Conservation (phyloP, 176 grass and related monocot species). For the Rhynchospora breviuscula region DNA sequence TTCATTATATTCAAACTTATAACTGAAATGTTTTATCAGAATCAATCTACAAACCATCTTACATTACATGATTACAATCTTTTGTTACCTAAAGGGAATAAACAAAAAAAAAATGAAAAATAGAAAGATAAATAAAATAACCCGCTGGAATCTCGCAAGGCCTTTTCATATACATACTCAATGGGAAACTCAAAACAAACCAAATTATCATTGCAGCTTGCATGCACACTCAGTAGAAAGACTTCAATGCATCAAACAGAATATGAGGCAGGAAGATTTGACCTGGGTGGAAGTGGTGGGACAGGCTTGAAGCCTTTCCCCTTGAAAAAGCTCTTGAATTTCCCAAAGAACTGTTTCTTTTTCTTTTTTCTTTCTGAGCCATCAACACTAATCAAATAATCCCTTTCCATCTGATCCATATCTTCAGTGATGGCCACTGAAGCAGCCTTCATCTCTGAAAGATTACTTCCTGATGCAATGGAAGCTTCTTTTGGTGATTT, state of each 20-base stretch:
- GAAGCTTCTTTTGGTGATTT: conserved; percentile 2
- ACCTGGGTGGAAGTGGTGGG: neutral
- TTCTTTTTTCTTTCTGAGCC: conserved; percentile 34
- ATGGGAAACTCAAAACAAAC: conserved; percentile 4
- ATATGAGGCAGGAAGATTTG: neutral
- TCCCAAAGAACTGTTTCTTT: conserved; percentile 51
- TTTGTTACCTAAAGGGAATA: neutral
- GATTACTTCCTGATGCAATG: neutral
- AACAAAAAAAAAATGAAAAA: neutral
- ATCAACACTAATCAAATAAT: conserved; percentile 21
- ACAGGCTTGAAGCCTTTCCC: conserved; percentile 23
- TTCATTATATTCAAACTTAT: neutral
- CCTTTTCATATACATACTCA: neutral
- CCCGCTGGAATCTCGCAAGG: neutral
- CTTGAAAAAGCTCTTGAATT: conserved; percentile 38
- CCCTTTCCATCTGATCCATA: conserved; percentile 31
- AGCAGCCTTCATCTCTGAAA: neutral
- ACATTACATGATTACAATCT: neutral
- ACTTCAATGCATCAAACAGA: neutral
- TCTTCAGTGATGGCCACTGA: conserved; percentile 18
- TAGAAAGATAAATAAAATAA: neutral
- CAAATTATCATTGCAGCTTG: conserved; percentile 13
- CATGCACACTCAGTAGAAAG: conserved; percentile 10
- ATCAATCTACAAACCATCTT: conserved; percentile 10
- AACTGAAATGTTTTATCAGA: conserved; percentile 11